Base-by-base conservation (phyloP, 495 filamentous ascomycete species). In the Neurospora sp. region DNA sequence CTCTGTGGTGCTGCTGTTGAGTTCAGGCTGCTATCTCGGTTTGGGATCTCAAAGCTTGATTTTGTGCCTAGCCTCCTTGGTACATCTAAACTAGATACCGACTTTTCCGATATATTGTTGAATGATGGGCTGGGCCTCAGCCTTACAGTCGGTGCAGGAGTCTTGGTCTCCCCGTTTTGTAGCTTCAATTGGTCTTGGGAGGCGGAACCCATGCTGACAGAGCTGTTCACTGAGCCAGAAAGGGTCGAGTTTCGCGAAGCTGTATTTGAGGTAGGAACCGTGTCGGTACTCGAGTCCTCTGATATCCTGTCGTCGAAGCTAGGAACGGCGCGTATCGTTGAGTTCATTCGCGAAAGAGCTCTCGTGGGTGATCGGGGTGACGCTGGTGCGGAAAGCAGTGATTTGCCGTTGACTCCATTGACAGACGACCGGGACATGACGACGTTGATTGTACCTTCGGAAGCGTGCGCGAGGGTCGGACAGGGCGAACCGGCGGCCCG, bases 221-320 rank as follows among this genome's bases (percentile, higher is more conserved):
- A 84, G 77, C 85, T 86, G 68, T 81, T 82, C 35, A 83, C 73
- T 11, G 84, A 85, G 77, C 84, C 85, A 41, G 85, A 84, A 42
- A 85, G 83, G n/a, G 79, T 81, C 59, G 83, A 85, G 73, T 83
- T 81, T 48, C 81, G 78, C 39, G 81, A 79, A 46, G 78, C 70
- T 66, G 81, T 48, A 76, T 79, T 66, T n/a, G 83, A 83, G 46
- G 79, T 66, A 66, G 53, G 75, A 38, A 72, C 72, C 59, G 74
- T 74, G 69, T 80, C 81, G 37, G 71, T 75, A 71, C 77, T 77
- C 9, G 76, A 80, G 53, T 82, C 79, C 22, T 80, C 78, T 5
- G 79, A 77, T 37, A 48, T 44, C 70, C 73, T 76, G 35, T 77
- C 78, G 71, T 86, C 83, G 74, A 82, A 81, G 78, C 82, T 85